These are phyloP conservation scores for Geranomyces variabilis DNA, from an alignment of 192 early-diverging fungal species.

Conservation along the genomic window DNA sequence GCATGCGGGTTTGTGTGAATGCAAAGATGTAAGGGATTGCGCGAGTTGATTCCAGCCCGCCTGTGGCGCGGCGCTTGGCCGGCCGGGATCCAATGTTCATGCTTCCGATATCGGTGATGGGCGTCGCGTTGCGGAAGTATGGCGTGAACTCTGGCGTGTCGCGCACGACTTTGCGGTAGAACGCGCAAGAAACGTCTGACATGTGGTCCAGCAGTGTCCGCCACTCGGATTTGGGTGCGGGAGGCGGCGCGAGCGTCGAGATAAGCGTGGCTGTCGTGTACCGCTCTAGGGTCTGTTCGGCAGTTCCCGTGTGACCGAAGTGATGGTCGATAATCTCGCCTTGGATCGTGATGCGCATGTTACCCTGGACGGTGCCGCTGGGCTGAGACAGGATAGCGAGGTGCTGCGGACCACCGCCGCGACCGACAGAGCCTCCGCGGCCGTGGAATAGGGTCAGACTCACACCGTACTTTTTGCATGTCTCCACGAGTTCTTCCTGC, in stretches of 20 bases:
- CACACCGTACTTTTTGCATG: constrained; percentile 35
- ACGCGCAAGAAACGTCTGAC: constrained; percentile 36
- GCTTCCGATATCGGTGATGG: constrained; percentile 31
- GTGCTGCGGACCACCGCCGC: constrained; percentile 46
- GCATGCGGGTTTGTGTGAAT: constrained; percentile 40
- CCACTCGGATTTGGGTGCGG: constrained; percentile 39
- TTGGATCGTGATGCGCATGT: constrained; percentile 44
- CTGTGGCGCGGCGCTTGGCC: constrained; percentile 30
- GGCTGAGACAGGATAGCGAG: constrained; percentile 47
- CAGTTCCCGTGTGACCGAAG: constrained; percentile 38
- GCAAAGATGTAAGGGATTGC: constrained; percentile 49
- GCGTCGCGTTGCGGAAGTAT: constrained; percentile 39
- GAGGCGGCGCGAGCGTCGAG: constrained; percentile 35
- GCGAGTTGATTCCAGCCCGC: constrained; percentile 42
- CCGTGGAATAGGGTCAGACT: constrained; percentile 40
- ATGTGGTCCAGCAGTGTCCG: constrained; percentile 28
- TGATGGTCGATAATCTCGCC: constrained; percentile 46
- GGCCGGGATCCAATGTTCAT: constrained; percentile 46
- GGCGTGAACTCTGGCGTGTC: constrained; percentile 36
- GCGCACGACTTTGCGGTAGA: constrained; percentile 36
- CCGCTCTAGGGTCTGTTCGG: constrained; percentile 44
- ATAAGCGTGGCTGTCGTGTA: constrained; percentile 44
- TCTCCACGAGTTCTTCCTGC: constrained; percentile 32
- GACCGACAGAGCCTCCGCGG: constrained; percentile 42
- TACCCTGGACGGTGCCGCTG: constrained; percentile 36